Conservation (phyloP, 352 stramenopile species). For the Globisporangium carolinianum region DNA sequence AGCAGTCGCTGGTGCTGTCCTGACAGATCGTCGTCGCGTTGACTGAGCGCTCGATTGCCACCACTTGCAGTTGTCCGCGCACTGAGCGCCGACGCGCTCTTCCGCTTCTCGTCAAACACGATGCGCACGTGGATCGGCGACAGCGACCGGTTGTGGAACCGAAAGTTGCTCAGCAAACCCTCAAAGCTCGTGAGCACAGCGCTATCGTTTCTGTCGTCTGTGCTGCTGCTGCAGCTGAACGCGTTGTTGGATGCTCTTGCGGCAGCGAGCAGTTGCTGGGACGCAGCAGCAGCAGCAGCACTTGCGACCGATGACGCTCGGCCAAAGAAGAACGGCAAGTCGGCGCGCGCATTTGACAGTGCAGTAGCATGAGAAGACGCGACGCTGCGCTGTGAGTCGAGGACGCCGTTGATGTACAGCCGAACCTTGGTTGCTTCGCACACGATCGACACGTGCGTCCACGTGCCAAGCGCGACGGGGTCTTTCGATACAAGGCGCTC, state of each 20-base stretch:
- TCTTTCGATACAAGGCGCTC: conserved; percentile 76
- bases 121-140: conserved; percentile 91
- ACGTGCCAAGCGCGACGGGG: conserved; percentile 46
- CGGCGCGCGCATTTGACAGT: conserved; percentile 21
- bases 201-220: too few species aligned
- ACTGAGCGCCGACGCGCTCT: neutral
- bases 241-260: neutral
- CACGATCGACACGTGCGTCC: conserved; percentile 85
- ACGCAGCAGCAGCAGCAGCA: neutral
- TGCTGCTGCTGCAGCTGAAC: neutral
- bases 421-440: conserved; percentile 81
- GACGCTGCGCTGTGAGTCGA: conserved; percentile 80
- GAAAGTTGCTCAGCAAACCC: conserved; percentile 78
- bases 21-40: too few species aligned
- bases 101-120: conserved; percentile 78
- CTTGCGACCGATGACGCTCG: conserved; percentile 6
- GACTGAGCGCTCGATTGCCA: too few species aligned
- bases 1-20: conserved; percentile 5
- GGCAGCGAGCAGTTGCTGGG: neutral
- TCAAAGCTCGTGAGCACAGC: conserved; percentile 51
- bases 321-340: conserved; percentile 56
- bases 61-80: too few species aligned
- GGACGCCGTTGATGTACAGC: conserved; percentile 86
- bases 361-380: conserved; percentile 21
- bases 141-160: conserved; percentile 86